Evolutionary conservation across 2,329 filamentous ascomycete species (phyloP).

Genomic region (Talaromyces albobiverticillius): DNA sequence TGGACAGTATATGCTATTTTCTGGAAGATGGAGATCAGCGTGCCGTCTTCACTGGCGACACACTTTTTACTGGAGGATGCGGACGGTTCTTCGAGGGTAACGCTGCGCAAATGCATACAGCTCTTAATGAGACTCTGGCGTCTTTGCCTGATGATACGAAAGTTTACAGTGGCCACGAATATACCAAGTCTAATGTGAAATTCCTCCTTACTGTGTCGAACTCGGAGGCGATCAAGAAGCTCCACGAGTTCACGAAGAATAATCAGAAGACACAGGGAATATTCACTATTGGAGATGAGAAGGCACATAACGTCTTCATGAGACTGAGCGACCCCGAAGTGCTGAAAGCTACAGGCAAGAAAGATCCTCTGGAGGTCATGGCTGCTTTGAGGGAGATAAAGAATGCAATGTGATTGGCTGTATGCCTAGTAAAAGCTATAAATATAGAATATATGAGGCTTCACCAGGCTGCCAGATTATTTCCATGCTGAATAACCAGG

Average conservation of each 20-base stretch:
- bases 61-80: constrained; percentile 91
- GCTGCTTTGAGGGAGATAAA: constrained; percentile 83
- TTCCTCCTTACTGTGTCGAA: constrained; percentile 76
- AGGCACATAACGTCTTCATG: constrained; percentile 98
- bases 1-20: constrained; percentile 96
- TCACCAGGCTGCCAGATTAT: too few species aligned
- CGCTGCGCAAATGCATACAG: constrained; percentile 85
- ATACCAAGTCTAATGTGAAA: constrained; percentile 94
- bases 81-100: constrained; percentile 95
- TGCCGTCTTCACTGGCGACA: constrained; percentile 93
- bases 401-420: constrained; percentile 42
- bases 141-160: constrained; percentile 83
- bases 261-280: constrained; percentile 90
- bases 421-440: too few species aligned
- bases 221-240: constrained; percentile 70
- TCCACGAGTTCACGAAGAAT: constrained; percentile 71
- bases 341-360: constrained; percentile 79
- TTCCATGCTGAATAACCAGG: too few species aligned
- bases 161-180: constrained; percentile 94
- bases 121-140: constrained; percentile 80
- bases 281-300: constrained; percentile 96
- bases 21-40: constrained; percentile 72
- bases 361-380: constrained; percentile 80
- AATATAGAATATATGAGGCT: too few species aligned
- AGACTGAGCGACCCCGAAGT: constrained; percentile 76